Evolutionary conservation across 2,329 filamentous ascomycete genomes (phyloP), one percentile per base, ranked within the genome.

Genomic region (Zymoseptoria pseudotritici): DNA sequence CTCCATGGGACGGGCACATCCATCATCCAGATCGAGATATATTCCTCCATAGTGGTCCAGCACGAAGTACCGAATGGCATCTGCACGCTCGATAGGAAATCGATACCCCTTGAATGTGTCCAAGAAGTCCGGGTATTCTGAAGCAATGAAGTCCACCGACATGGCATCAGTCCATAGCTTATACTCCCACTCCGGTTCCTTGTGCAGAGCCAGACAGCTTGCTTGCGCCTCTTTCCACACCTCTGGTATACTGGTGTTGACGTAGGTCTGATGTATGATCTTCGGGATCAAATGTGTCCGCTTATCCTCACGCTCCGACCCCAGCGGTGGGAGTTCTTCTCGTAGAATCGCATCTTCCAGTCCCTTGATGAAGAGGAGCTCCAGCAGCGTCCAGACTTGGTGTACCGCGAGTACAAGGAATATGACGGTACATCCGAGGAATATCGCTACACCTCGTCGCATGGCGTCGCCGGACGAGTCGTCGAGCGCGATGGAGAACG

Each of bases 91-190:
- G 64, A 93, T 91, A 11, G 86, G 85, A 72, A 87, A 89, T 31
- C 79, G 80, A 75, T 92, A 93, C 68, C 80, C 81, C 69, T 90
- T 85, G 70, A 89, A 94, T 0, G 86, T 90, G 56, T 84, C 79
- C 62, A 71, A 63, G 60, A 73, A 92, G 86, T 88, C 91, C 1
- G 88, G 84, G 68, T 91, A 93, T 67, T 92, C 83, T 31, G 79
- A 77, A 42, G 82, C 81, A 66, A 93, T 90, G 69, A 93, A 91
- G 2, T 86, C 82, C 66, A 86, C 81, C 22, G 87, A 83, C 65
- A 82, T 82, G 51, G 82, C 82, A 67, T 91, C 86, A 7, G 88
- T 91, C 89, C 89, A 94, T 20, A 92, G 81, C 86, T 90, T 90
- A 76, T 90, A 90, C 70, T 91, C 86, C 72, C 87, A 91, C 66